Conservation (phyloP, 306 rosid genomes). For the Casuarina equisetifolia region DNA sequence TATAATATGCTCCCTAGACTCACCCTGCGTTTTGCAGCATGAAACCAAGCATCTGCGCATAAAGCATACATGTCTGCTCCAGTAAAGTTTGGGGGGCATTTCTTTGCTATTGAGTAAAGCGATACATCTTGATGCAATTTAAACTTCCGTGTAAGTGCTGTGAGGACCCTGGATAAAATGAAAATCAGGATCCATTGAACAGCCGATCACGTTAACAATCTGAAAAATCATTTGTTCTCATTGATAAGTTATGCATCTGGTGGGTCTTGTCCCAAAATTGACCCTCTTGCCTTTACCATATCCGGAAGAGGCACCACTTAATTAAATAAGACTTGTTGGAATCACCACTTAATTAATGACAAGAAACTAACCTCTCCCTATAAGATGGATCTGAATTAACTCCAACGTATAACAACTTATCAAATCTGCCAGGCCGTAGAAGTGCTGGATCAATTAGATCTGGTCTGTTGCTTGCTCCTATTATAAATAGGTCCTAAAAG, state of each 20-base stretch:
- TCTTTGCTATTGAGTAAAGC: constrained; percentile 72
- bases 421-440: constrained; percentile 91
- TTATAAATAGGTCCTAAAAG: constrained; percentile 80
- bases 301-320: too few species aligned
- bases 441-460: constrained; percentile 96
- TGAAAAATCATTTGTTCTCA: not conserved
- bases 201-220: constrained; percentile 6
- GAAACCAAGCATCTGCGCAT: constrained; percentile 97
- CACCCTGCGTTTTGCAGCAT: constrained; percentile 90
- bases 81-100: constrained; percentile 85
- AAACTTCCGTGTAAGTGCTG: constrained; percentile 90
- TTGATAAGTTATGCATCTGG: not conserved
- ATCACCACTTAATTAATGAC: not conserved
- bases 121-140: constrained; percentile 72
- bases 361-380: constrained; percentile 62
- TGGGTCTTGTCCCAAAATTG: too few species aligned
- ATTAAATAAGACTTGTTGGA: not conserved
- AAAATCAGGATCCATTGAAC: constrained; percentile 7
- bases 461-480: constrained; percentile 98
- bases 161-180: constrained; percentile 58
- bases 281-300: too few species aligned
- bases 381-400: constrained; percentile 83
- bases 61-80: constrained; percentile 98
- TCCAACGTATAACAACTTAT: constrained; percentile 88
- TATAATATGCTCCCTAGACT: constrained; percentile 21